These are phyloP conservation scores for Coemansia sp. DNA, from an alignment of 192 early-diverging fungal species.

Conservation along the genomic window DNA sequence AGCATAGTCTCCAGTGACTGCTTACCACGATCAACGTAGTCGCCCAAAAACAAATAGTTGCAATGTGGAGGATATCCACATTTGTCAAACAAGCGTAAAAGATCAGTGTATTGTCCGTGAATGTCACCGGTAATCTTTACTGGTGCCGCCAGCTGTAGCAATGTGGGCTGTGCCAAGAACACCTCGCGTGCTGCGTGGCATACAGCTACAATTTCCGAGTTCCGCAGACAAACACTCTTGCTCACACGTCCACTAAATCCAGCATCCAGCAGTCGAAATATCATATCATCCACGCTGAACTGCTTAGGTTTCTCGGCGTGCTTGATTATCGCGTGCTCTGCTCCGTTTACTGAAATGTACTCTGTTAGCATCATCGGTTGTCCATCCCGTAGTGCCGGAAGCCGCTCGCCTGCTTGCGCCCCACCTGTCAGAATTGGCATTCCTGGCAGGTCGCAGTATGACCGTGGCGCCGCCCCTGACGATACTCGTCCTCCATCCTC, in stretches of 20 bases:
- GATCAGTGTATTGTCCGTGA: conserved; percentile 93
- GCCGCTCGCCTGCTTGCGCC: conserved; percentile 22
- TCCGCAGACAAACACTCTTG: conserved; percentile 81
- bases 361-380: conserved; percentile 46
- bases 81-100: conserved; percentile 89
- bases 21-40: conserved; percentile 98
- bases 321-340: conserved; percentile 49
- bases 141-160: conserved; percentile 73
- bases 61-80: conserved; percentile 87
- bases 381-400: conserved; percentile 26
- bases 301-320: conserved; percentile 59
- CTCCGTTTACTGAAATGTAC: conserved; percentile 53
- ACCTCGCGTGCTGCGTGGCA: conserved; percentile 87
- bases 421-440: conserved; percentile 49
- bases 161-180: conserved; percentile 81
- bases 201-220: conserved; percentile 79
- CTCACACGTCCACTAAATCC: conserved; percentile 71
- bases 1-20: conserved; percentile 92
- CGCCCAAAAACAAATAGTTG: conserved; percentile 92
- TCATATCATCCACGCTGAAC: conserved; percentile 83
- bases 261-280: conserved; percentile 77
- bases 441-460: conserved; percentile 52
- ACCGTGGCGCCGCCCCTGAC: conserved; percentile 27
- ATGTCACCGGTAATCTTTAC: conserved; percentile 88
- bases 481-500: background rate